Conservation (phyloP, 371 early-diverging fungal species). For the Thermomucor indicae-seudaticae region DNA sequence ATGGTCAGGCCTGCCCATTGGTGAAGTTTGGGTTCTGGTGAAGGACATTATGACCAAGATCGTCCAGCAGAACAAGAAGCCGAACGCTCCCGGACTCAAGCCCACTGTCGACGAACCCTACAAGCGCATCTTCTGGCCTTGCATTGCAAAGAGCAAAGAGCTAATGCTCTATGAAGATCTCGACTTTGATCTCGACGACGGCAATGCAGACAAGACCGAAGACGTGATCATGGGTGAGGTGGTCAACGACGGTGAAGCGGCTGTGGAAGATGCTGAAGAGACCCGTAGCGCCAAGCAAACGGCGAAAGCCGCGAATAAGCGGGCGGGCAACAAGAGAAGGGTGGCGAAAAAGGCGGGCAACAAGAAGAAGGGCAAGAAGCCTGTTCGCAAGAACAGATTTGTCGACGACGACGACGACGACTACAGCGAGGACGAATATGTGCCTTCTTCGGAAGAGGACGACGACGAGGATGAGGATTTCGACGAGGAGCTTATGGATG, state of each 20-base stretch:
- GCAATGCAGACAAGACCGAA: background rate
- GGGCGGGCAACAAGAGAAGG: background rate
- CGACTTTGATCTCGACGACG: background rate
- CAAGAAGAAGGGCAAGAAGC: slow-evolving; percentile 7
- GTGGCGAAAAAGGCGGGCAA: slow-evolving; percentile 4
- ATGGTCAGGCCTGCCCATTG: background rate
- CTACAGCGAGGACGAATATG: slow-evolving; percentile 1
- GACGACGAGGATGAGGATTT: slow-evolving; percentile 7
- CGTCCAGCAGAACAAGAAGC: background rate
- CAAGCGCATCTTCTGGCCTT: slow-evolving; percentile 28
- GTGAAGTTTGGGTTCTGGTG: slow-evolving; percentile 5
- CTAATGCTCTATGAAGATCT: slow-evolving; percentile 13
- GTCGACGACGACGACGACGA: background rate
- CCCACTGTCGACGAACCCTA: slow-evolving; percentile 24
- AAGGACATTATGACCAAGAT: background rate
- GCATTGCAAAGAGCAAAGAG: slow-evolving; percentile 6
- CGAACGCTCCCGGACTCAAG: background rate
- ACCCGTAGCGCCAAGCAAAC: background rate
- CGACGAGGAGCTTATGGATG: slow-evolving; percentile 2
- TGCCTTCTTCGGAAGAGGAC: slow-evolving; percentile 2
- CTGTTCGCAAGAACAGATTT: slow-evolving; percentile 6
- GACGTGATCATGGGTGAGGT: background rate
- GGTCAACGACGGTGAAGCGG: background rate
- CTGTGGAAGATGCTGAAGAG: background rate
- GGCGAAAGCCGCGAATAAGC: background rate